Conservation (phyloP, 169 alveolate species). For the Plasmodium coatneyi region DNA sequence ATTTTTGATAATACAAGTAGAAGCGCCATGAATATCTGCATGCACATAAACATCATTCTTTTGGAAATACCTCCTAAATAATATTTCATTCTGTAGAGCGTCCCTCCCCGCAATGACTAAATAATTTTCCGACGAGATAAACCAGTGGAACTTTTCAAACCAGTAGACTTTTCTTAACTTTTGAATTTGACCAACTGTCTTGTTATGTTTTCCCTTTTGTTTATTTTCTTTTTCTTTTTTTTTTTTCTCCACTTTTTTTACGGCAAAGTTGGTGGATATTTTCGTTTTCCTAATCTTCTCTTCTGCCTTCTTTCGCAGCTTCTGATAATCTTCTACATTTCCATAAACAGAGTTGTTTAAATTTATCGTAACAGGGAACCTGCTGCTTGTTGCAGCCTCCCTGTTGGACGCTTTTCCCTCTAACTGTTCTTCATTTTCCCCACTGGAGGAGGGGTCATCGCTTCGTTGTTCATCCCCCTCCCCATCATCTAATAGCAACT, state of each 20-base stretch:
- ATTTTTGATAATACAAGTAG: slow-evolving; percentile 96
- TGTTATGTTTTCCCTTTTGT: slow-evolving; percentile 38
- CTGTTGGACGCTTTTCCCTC: slow-evolving; percentile 7
- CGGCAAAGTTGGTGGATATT: slow-evolving; percentile 90
- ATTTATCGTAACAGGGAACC: slow-evolving; percentile 79
- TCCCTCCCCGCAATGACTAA: slow-evolving; percentile 90
- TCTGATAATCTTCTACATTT: slow-evolving; percentile 90
- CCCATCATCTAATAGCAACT: slow-evolving; percentile 68
- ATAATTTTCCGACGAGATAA: slow-evolving; percentile 92
- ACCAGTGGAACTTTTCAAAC: slow-evolving; percentile 99
- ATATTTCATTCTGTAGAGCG: slow-evolving; percentile 95
- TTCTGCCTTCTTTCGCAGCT: slow-evolving; percentile 88
- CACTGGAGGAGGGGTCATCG: not conserved
- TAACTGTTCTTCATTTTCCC: slow-evolving; percentile 51
- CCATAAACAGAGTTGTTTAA: slow-evolving; percentile 86
- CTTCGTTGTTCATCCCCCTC: slow-evolving; percentile 6
- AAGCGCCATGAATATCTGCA: slow-evolving; percentile 98
- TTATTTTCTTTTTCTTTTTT: slow-evolving; percentile 87
- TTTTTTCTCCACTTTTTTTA: slow-evolving; percentile 91
- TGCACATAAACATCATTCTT: slow-evolving; percentile 95
- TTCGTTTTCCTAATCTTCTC: slow-evolving; percentile 91
- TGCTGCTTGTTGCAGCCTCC: slow-evolving; percentile 43
- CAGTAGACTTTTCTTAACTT: slow-evolving; percentile 93
- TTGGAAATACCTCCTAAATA: slow-evolving; percentile 93
- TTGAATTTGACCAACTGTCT: slow-evolving; percentile 68